phyloP scores from a whole-genome alignment of 2,329 filamentous ascomycete genomes.

The Ascochyta lentis region DNA sequence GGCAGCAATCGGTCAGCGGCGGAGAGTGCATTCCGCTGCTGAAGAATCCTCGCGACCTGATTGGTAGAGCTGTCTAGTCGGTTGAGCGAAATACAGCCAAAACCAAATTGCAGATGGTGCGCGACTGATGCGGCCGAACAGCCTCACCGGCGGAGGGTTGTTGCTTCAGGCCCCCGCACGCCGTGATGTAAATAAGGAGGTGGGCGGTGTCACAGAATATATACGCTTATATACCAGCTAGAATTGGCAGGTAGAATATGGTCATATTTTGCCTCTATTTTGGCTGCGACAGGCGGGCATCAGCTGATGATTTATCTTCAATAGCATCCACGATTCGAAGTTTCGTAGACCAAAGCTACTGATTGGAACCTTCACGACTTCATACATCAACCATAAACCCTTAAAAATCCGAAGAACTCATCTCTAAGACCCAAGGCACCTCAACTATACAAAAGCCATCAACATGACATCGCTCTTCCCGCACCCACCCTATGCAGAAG shows the following conservation, averaged over 20 bases:
- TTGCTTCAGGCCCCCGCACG: neutral
- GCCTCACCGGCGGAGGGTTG: neutral
- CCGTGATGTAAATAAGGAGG: neutral
- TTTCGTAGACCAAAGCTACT: too few species aligned
- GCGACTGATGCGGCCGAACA: constrained; percentile 5
- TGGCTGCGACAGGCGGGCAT: too few species aligned
- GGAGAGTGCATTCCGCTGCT: neutral
- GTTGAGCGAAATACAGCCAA: neutral
- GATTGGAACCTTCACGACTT: neutral
- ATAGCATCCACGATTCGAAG: neutral
- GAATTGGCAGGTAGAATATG: too few species aligned
- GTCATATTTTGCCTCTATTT: too few species aligned
- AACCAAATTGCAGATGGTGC: neutral
- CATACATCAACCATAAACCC: neutral
- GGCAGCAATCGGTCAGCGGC: neutral
- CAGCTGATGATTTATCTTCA: neutral
- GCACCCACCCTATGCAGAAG: constrained; percentile 66
- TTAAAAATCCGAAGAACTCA: neutral
- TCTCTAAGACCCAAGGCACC: too few species aligned
- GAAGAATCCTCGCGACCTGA: neutral
- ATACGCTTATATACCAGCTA: too few species aligned
- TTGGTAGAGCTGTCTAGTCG: neutral
- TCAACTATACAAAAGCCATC: neutral
- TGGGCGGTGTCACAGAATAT: too few species aligned
- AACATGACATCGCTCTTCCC: constrained; percentile 64